Base-by-base conservation (phyloP, 1,139 yeast species). In the Candida tropicalis region DNA sequence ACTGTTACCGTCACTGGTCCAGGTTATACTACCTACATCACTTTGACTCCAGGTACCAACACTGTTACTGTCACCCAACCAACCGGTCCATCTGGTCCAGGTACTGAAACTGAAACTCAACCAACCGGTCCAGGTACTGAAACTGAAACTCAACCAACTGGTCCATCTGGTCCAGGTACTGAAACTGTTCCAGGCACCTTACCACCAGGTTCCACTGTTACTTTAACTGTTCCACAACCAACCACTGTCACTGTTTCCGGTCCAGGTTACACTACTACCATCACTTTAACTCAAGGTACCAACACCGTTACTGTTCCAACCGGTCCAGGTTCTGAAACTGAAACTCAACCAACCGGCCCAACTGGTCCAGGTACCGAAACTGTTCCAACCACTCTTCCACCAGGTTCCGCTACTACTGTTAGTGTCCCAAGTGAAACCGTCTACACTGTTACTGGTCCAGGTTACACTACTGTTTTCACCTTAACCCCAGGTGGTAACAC, bases 71-170 rank as follows among this genome's bases (percentile, higher is more conserved):
- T 27, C 20, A 15, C 33, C 9, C 11, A 39, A 32, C 8, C 29
- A 9, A 35, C 39, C 16, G 13, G 9, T 25, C 39, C 6, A 26
- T 26, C 39, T 36, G 39, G 39, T 36, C 34, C 38, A 37, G 40
- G 40, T 23, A 37, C 40, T 29, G 28, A 18, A 9, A 18, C 33
- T 36, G 25, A 13, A 12, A 32, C 18, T 23, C 9, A 8, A 11
- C 23, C 39, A 25, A 28, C 25, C 27, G 39, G 18, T 27, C 27
- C 38, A 24, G 8, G 27, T 28, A 11, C 26, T 22, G 11, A 6
- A 22, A 12, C 28, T 9, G 22, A 11, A n/a, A 2, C 34, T 17
- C 3, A 9, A 6, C 23, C 34, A 17, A 15, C 34, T 8, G 35
- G 17, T 17, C 23, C 40, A 23, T 15, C 16, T 16, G n/a, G n/a